Conservation (phyloP, 345 rosid species). For the Citrus mangshanensis region DNA sequence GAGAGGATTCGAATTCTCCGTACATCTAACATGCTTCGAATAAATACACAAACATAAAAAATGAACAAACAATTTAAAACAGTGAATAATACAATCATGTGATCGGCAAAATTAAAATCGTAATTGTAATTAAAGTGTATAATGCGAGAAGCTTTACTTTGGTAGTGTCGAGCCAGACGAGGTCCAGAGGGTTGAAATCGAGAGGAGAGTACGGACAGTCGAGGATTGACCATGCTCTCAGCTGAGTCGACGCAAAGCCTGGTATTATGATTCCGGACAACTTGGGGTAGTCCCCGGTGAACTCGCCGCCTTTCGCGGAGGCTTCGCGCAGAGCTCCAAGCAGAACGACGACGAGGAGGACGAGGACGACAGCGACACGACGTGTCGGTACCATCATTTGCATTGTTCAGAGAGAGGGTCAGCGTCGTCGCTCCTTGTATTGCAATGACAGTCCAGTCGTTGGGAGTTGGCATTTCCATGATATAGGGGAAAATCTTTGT, state of each 20-base stretch:
- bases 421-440: neutral
- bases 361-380: slow-evolving; percentile 13
- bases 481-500: no score
- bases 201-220: slow-evolving; percentile 96
- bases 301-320: slow-evolving; percentile 36
- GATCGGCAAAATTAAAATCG: neutral
- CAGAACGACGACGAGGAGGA: slow-evolving; percentile 11
- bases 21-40: neutral
- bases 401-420: slow-evolving; percentile 5
- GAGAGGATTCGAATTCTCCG: neutral
- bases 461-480: no score
- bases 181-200: slow-evolving; percentile 97
- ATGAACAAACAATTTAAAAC: neutral
- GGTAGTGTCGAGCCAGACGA: slow-evolving; percentile 96
- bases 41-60: neutral
- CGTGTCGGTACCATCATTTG: slow-evolving; percentile 23
- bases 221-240: slow-evolving; percentile 96
- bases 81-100: neutral
- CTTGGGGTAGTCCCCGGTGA: slow-evolving; percentile 61
- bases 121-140: neutral
- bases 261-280: slow-evolving; percentile 95
- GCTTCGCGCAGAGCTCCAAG: neutral
- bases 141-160: slow-evolving; percentile 48
- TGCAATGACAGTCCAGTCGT: no score
- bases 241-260: slow-evolving; percentile 97